Evolutionary conservation across 345 rosid species (phyloP).

Genomic region (Cardiospermum halicacabum): DNA sequence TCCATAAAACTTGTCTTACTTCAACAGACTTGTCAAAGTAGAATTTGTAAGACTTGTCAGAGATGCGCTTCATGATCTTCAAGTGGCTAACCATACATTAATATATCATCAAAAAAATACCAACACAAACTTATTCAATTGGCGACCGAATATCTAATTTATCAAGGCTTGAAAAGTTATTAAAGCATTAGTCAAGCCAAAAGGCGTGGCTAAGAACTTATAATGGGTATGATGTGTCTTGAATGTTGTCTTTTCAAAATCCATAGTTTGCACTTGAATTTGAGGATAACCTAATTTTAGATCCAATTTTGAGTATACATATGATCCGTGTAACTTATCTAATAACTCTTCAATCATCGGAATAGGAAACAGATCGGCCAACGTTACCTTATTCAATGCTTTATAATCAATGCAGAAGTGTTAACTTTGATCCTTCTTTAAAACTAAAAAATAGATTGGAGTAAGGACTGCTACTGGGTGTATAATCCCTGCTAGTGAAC

Average conservation of each 20-base stretch:
- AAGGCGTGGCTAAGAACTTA: background rate
- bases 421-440: background rate
- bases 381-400: background rate
- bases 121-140: background rate
- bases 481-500: no score
- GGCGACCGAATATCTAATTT: background rate
- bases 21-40: no score
- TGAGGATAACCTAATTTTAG: background rate
- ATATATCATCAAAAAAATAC: background rate
- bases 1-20: no score
- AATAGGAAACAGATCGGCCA: background rate
- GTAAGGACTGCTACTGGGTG: no score
- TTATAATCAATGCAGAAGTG: background rate
- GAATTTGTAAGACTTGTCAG: background rate
- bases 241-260: background rate
- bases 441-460: background rate
- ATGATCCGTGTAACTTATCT: background rate
- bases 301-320: background rate
- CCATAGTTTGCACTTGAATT: background rate
- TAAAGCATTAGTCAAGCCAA: background rate
- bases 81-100: background rate
- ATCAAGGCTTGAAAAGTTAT: background rate
- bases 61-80: background rate
- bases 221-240: background rate
- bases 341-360: background rate